phyloP scores from a whole-genome alignment of 164 flowering plant species.

The Berberis vulgaris region DNA sequence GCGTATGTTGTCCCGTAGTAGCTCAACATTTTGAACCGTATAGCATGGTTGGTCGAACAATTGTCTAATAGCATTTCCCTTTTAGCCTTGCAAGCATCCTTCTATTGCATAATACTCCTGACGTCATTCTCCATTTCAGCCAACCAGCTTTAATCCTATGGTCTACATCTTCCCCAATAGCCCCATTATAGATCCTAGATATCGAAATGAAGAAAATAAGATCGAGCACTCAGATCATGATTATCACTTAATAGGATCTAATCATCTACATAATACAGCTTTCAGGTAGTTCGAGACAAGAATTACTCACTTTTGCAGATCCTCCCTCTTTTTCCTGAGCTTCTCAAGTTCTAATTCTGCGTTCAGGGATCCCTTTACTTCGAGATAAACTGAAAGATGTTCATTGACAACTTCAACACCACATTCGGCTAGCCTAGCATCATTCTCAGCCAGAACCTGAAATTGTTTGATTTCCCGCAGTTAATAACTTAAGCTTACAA shows the following conservation, averaged over 20 bases:
- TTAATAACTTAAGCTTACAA: background rate
- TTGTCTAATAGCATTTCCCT: too few relatives aligned
- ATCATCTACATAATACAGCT: background rate
- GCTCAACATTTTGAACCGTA: too few relatives aligned
- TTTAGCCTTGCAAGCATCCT: too few relatives aligned
- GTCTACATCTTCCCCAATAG: too few relatives aligned
- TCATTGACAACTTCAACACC: conserved; percentile 66
- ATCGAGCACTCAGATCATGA: background rate
- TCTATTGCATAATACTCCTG: too few relatives aligned
- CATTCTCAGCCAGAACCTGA: conserved; percentile 56
- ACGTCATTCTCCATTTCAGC: too few relatives aligned
- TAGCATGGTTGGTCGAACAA: too few relatives aligned
- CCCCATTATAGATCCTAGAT: too few relatives aligned
- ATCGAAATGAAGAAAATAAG: background rate
- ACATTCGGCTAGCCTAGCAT: conserved; percentile 61
- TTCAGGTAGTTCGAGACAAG: background rate
- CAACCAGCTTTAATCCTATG: too few relatives aligned
- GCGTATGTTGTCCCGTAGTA: too few relatives aligned
- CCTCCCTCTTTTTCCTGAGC: conserved; percentile 63
- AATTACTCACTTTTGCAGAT: conserved; percentile 47
- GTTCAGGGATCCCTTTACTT: conserved; percentile 52
- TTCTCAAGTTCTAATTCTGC: conserved; percentile 71
- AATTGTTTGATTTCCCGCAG: background rate
- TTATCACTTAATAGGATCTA: background rate
- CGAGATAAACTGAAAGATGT: conserved; percentile 63